A percentile compares a stretch with the other conserved stretches of the same genome.
Conservation (phyloP, 169 alveolate genomes). For the Cryptosporidium tyzzeri region DNA sequence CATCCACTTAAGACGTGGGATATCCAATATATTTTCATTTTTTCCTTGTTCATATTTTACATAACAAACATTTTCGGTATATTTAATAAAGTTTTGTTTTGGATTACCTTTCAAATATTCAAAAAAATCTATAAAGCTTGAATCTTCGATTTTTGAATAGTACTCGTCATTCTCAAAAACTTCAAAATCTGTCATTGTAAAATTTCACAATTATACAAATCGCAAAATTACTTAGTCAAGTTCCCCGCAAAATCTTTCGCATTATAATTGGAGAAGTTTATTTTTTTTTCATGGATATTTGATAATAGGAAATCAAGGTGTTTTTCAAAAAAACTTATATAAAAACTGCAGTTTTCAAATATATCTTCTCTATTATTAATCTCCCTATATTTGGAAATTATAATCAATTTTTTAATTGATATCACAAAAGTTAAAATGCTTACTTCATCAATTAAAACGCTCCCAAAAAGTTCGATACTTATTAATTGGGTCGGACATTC, state of each 20-base stretch:
- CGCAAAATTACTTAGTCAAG: background rate
- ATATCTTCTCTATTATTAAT: background rate
- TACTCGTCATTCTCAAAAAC: slow-evolving; percentile 54
- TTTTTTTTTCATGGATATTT: background rate
- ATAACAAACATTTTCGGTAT: slow-evolving; percentile 53
- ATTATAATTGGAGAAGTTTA: background rate
- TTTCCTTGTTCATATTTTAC: background rate
- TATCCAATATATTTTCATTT: background rate
- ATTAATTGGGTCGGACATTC: slow-evolving; percentile 8
- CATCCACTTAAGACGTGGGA: slow-evolving; percentile 71
- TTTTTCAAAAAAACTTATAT: background rate
- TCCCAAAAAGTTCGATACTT: slow-evolving; percentile 28
- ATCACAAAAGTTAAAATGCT: slow-evolving; percentile 1
- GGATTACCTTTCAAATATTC: slow-evolving; percentile 36
- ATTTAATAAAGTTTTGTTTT: slow-evolving; percentile 27
- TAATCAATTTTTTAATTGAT: background rate
- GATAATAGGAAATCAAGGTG: background rate
- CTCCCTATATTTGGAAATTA: background rate
- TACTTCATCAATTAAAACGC: slow-evolving; percentile 18
- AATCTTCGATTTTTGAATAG: slow-evolving; percentile 18
- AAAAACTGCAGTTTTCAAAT: background rate
- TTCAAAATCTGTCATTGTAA: slow-evolving; percentile 29
- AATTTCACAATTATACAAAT: background rate
- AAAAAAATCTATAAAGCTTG: slow-evolving; percentile 6
- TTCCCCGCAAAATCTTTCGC: slow-evolving; percentile 36